A percentile compares a stretch with the other conserved stretches of the same genome.
phyloP scores from a whole-genome alignment of 495 filamentous ascomycete species.

The Daldinia loculata region DNA sequence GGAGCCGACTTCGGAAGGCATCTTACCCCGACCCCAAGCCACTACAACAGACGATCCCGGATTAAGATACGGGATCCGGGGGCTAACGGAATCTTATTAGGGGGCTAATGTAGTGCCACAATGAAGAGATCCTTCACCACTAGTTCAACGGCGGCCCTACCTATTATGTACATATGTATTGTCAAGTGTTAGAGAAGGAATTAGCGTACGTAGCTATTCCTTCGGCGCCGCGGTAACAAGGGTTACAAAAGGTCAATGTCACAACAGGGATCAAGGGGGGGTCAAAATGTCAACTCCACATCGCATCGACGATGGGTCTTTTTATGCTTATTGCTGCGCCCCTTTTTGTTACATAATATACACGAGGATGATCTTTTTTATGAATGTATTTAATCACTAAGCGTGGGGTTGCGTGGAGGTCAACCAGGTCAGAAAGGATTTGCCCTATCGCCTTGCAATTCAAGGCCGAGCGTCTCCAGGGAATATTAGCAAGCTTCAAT shows the following conservation, averaged over 20 bases:
- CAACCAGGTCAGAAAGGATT: background rate
- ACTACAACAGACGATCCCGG: conserved; percentile 5
- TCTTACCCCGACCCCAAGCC: background rate
- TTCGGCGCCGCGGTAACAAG: background rate
- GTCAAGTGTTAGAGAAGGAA: background rate
- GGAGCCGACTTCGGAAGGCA: background rate
- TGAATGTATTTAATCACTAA: background rate
- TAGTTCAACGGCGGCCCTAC: background rate
- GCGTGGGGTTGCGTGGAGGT: background rate
- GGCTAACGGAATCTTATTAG: background rate
- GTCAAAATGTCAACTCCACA: conserved; percentile 6
- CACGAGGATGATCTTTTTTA: conserved; percentile 2
- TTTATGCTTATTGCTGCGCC: conserved; percentile 14
- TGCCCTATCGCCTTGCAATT: background rate
- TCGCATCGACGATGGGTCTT: conserved; percentile 6
- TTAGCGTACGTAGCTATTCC: conserved; percentile 2
- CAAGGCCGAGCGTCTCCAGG: background rate
- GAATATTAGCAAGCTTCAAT: background rate
- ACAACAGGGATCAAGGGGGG: background rate
- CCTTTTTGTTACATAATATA: conserved; percentile 21
- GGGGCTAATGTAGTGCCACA: background rate
- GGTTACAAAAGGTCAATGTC: background rate
- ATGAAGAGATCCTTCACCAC: background rate
- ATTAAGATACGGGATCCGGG: background rate
- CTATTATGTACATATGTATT: background rate